Evolutionary conservation across 139 green algal species (phyloP).

Genomic region (Astrephomene gubernaculifera): DNA sequence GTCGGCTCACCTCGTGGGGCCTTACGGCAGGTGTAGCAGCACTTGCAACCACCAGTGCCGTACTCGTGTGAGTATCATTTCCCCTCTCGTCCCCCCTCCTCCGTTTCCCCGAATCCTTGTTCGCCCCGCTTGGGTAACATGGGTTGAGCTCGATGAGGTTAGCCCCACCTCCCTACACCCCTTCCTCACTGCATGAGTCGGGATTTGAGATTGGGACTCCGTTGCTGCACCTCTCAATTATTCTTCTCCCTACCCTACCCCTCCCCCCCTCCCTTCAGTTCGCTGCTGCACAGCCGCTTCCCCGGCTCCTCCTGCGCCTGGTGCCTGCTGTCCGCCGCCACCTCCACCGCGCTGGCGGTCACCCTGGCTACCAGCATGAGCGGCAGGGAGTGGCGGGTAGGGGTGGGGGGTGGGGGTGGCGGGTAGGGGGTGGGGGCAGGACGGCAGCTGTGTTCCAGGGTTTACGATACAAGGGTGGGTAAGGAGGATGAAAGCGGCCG

Average conservation of each 20-base stretch:
- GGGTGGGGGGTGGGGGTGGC: neutral
- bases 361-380: slow-evolving; percentile 3
- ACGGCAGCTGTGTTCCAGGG: no score
- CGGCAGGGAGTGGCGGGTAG: neutral
- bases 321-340: slow-evolving; percentile 78
- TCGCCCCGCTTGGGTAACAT: neutral
- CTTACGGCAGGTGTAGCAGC: slow-evolving; percentile 64
- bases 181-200: no score
- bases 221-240: no score
- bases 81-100: no score
- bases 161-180: neutral
- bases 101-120: neutral
- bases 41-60: slow-evolving; percentile 74
- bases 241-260: neutral
- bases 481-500: no score
- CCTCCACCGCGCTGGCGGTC: slow-evolving; percentile 65
- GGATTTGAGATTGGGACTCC: no score
- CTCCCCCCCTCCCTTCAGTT: slow-evolving; percentile 34
- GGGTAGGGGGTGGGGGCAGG: neutral
- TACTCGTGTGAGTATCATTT: slow-evolving; percentile 72
- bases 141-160: neutral
- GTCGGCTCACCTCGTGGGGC: neutral
- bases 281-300: slow-evolving; percentile 77
- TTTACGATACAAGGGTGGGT: no score
- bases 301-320: slow-evolving; percentile 71